phyloP scores from a whole-genome alignment of 2,329 filamentous ascomycete genomes.

The Colletotrichum sp. region DNA sequence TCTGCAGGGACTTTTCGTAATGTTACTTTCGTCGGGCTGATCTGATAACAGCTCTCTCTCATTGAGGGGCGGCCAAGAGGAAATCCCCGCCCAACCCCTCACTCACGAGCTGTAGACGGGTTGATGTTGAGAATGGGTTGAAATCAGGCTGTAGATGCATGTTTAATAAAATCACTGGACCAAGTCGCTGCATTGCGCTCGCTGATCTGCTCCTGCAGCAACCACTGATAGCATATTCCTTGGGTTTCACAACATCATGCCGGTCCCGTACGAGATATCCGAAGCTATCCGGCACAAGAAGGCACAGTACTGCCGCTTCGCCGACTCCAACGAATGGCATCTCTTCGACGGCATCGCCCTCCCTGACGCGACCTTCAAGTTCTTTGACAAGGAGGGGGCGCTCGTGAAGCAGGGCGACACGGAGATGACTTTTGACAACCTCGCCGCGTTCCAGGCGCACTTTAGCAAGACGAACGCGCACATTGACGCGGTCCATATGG shows the following conservation, averaged over 20 bases:
- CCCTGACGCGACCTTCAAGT: constrained; percentile 6
- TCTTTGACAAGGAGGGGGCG: background rate
- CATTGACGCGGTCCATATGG: background rate
- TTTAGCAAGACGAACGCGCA: background rate
- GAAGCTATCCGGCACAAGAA: constrained; percentile 22
- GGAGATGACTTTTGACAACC: background rate
- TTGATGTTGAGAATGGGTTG: background rate
- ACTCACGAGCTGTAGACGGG: background rate
- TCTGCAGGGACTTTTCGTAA: background rate
- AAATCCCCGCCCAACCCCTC: background rate
- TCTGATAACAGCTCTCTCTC: background rate
- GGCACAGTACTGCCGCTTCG: constrained; percentile 17
- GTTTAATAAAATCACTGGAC: background rate
- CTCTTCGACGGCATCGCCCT: constrained; percentile 14
- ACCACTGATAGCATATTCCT: background rate
- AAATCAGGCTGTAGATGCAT: background rate
- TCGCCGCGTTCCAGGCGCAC: background rate
- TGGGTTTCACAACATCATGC: background rate
- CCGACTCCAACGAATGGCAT: constrained; percentile 12
- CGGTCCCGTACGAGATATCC: constrained; percentile 4
- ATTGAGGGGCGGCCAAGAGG: background rate
- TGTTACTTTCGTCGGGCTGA: background rate
- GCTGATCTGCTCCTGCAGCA: background rate
- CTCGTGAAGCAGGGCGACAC: background rate
- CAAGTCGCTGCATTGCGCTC: background rate